Percentiles rank a stretch among this genome's conserved stretches.
Evolutionary conservation across 352 stramenopile genomes (phyloP).

Genomic region (Phytophthora multivora): DNA sequence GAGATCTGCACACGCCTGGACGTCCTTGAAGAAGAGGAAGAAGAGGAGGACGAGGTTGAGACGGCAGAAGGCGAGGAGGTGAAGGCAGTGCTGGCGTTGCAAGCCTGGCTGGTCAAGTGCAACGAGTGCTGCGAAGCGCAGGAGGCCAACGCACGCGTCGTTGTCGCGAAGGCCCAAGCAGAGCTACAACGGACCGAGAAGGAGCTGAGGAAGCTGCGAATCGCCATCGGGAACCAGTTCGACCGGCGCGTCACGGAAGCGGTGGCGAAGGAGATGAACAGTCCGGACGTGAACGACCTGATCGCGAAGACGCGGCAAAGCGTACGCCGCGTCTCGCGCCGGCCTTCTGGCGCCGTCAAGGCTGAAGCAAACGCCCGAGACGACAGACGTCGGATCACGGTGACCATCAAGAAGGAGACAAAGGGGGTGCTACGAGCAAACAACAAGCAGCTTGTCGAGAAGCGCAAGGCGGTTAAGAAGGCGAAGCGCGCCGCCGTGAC

Average conservation of each 20-base stretch:
- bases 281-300: conserved; percentile 25
- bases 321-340: conserved; percentile 23
- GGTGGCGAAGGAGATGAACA: conserved; percentile 34
- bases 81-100: conserved; percentile 47
- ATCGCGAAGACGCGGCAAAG: conserved; percentile 26
- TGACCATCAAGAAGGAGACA: conserved; percentile 64
- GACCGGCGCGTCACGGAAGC: conserved; percentile 56
- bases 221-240: conserved; percentile 63
- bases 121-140: conserved; percentile 53
- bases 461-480: conserved; percentile 46
- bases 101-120: conserved; percentile 68
- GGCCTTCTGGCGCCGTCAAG: conserved; percentile 10
- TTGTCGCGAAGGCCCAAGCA: conserved; percentile 43
- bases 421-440: conserved; percentile 53
- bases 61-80: conserved; percentile 29
- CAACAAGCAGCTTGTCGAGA: conserved; percentile 43
- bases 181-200: conserved; percentile 62
- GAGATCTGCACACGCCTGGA: conserved; percentile 40
- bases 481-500: conserved; percentile 34
- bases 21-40: conserved; percentile 31
- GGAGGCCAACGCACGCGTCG: conserved; percentile 39
- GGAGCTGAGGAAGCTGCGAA: conserved; percentile 62
- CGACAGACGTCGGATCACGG: conserved; percentile 39
- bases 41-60: conserved; percentile 30
- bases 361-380: conserved; percentile 5